Evolutionary conservation across 805 yeast genomes (phyloP).

Genomic region (Brettanomyces nanus): DNA sequence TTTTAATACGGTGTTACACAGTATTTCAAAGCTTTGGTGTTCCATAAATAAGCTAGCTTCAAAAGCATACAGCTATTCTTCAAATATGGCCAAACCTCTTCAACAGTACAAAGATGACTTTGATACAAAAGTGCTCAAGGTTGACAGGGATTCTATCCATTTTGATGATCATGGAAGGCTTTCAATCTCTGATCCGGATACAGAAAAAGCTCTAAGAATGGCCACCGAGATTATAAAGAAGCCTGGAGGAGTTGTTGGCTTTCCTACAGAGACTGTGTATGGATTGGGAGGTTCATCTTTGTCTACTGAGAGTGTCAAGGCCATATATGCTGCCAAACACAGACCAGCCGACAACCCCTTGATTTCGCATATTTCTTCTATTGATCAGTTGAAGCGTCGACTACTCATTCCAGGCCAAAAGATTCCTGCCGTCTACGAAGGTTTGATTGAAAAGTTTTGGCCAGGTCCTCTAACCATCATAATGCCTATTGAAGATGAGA

Average conservation of each 20-base stretch:
- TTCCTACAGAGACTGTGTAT: slow-evolving; percentile 96
- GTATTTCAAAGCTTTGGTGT: too few species aligned
- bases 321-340: slow-evolving; percentile 82
- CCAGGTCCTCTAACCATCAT: slow-evolving; percentile 93
- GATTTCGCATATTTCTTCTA: slow-evolving; percentile 80
- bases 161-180: slow-evolving; percentile 35
- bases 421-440: slow-evolving; percentile 62
- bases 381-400: slow-evolving; percentile 57
- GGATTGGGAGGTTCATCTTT: slow-evolving; percentile 89
- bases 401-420: slow-evolving; percentile 35
- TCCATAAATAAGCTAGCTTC: too few species aligned
- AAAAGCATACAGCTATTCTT: too few species aligned
- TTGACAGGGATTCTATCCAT: slow-evolving; percentile 41
- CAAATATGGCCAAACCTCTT: too few species aligned
- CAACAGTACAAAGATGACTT: too few species aligned
- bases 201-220: slow-evolving; percentile 38
- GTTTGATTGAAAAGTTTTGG: slow-evolving; percentile 69
- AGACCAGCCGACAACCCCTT: slow-evolving; percentile 95
- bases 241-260: slow-evolving; percentile 65
- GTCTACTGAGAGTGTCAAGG: slow-evolving; percentile 59
- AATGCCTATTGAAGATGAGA: slow-evolving; percentile 43
- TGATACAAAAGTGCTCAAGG: slow-evolving; percentile 41
- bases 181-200: slow-evolving; percentile 40
- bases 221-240: slow-evolving; percentile 53
- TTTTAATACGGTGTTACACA: too few species aligned